phyloP scores from a whole-genome alignment of 306 rosid genomes.

The Cicer chorassanicum region DNA sequence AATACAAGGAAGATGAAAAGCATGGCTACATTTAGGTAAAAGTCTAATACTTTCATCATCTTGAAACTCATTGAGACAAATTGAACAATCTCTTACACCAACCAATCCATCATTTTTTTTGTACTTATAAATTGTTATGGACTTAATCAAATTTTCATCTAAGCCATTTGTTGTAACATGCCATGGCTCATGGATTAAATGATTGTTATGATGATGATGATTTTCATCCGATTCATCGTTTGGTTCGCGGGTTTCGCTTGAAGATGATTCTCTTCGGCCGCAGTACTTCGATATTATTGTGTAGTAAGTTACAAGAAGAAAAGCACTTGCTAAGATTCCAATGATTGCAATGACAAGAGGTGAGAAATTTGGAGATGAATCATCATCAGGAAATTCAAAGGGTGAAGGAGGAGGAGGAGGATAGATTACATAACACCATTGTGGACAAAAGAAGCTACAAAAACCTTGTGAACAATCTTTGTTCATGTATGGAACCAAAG shows the following conservation, averaged over 20 bases:
- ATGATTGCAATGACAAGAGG: constrained; percentile 88
- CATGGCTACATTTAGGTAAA: constrained; percentile 89
- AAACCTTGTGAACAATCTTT: constrained; percentile 91
- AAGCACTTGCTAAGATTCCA: constrained; percentile 83
- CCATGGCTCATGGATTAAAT: constrained; percentile 78
- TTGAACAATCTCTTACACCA: constrained; percentile 78
- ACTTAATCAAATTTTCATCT: constrained; percentile 78
- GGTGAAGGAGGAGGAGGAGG: constrained; percentile 97
- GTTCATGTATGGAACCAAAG: constrained; percentile 76
- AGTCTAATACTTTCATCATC: constrained; percentile 74
- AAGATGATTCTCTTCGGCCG: constrained; percentile 51
- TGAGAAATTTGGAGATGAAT: constrained; percentile 67
- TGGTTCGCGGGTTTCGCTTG: constrained; percentile 41
- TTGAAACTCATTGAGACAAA: constrained; percentile 88
- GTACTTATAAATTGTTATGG: constrained; percentile 77
- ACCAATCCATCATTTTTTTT: constrained; percentile 71
- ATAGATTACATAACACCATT: constrained; percentile 74
- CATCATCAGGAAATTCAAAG: constrained; percentile 61
- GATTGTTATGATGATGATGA: constrained; percentile 45
- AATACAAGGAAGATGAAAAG: constrained; percentile 86
- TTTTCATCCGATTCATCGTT: constrained; percentile 58
- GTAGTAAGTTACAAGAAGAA: constrained; percentile 85
- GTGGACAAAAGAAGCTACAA: constrained; percentile 82
- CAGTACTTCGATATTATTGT: constrained; percentile 85
- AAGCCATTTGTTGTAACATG: constrained; percentile 62